Evolutionary conservation across 257 asterid genomes (phyloP).

Genomic region (Paraleonurus japonicus): DNA sequence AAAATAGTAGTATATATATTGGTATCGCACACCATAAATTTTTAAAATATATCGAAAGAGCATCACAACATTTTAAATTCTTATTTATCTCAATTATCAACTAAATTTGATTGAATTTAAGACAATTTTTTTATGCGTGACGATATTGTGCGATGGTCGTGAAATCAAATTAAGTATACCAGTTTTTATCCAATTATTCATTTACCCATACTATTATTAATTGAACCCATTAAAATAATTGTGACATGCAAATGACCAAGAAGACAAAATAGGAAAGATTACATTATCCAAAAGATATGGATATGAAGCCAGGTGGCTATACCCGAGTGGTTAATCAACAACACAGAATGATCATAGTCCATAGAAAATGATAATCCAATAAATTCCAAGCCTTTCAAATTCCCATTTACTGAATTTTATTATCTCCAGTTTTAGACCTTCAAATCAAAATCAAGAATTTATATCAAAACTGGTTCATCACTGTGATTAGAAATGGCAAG

Average conservation of each 20-base stretch:
- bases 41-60: no score
- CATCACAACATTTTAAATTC: no score
- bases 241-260: background rate
- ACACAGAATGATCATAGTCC: slow-evolving; percentile 46
- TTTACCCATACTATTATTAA: no score
- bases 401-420: slow-evolving; percentile 6
- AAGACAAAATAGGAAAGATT: slow-evolving; percentile 19
- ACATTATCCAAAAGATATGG: slow-evolving; percentile 67
- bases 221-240: background rate
- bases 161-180: no score
- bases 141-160: no score
- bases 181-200: no score
- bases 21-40: no score
- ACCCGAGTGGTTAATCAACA: slow-evolving; percentile 44
- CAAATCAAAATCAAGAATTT: slow-evolving; percentile 7
- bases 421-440: slow-evolving; percentile 17
- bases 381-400: slow-evolving; percentile 38
- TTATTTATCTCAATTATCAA: no score
- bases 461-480: background rate
- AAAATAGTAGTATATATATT: no score
- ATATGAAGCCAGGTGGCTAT: slow-evolving; percentile 65
- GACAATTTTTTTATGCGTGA: no score
- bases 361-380: slow-evolving; percentile 51
- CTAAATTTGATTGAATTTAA: no score
- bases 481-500: slow-evolving; percentile 56